Evolutionary conservation across 2,329 filamentous ascomycete species (phyloP).

Genomic region (Aspergillus sp.): DNA sequence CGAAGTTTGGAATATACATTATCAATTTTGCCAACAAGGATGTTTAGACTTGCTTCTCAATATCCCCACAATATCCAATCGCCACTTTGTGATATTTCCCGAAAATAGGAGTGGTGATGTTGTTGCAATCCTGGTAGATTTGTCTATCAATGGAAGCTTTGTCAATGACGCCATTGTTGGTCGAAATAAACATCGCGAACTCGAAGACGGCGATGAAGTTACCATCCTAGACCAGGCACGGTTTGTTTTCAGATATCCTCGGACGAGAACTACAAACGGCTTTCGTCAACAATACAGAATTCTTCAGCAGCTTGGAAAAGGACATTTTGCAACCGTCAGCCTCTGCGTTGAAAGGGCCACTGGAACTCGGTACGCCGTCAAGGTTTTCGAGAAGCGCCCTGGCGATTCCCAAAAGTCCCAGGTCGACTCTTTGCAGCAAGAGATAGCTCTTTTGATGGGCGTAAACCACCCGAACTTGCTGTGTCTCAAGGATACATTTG

Average conservation of each 20-base stretch:
- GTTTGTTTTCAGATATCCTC: constrained; percentile 89
- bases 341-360: constrained; percentile 81
- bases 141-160: constrained; percentile 95
- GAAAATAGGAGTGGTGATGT: constrained; percentile 55
- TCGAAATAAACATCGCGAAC: constrained; percentile 82
- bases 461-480: constrained; percentile 91
- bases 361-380: constrained; percentile 82
- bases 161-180: constrained; percentile 89
- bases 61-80: constrained; percentile 79
- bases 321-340: constrained; percentile 92
- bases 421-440: constrained; percentile 82
- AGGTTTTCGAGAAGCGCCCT: constrained; percentile 83
- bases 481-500: constrained; percentile 91
- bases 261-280: constrained; percentile 64
- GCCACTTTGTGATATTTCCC: constrained; percentile 52
- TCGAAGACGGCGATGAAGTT: constrained; percentile 87
- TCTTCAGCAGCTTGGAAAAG: constrained; percentile 82
- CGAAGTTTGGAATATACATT: background rate
- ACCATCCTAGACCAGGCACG: constrained; percentile 78
- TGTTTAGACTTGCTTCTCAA: constrained; percentile 64
- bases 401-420: constrained; percentile 80
- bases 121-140: constrained; percentile 77
- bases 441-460: constrained; percentile 95
- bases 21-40: constrained; percentile 9
- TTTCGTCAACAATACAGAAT: constrained; percentile 86